These are phyloP conservation scores for Coriolopsis trogii DNA, from an alignment of 1,284 basidiomycete species.

Conservation along the genomic window DNA sequence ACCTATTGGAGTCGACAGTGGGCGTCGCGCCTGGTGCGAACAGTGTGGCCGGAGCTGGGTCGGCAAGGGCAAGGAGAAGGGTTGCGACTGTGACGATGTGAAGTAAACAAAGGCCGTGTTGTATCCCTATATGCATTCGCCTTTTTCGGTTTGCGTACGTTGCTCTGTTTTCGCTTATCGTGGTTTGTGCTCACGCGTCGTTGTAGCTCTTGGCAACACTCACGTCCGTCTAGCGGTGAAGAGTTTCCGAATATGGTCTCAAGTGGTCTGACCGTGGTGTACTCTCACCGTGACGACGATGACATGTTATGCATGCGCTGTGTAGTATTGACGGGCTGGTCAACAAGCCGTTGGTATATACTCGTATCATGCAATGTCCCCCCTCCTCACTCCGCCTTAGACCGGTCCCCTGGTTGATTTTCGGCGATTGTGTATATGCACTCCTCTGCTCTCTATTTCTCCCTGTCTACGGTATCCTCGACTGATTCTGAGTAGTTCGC, in stretches of 20 bases:
- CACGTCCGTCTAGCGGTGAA: constrained; percentile 37
- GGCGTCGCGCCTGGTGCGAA: constrained; percentile 69
- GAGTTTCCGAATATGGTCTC: constrained; percentile 22
- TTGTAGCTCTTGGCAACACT: constrained; percentile 33
- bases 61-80: constrained; percentile 54
- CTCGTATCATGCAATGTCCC: constrained; percentile 15
- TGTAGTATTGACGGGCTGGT: constrained; percentile 10
- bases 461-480: too few species aligned
- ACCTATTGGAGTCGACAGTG: constrained; percentile 63
- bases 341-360: constrained; percentile 8
- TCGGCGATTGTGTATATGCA: background rate
- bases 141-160: constrained; percentile 34
- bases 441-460: background rate
- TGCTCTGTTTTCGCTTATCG: background rate
- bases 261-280: constrained; percentile 21
- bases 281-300: constrained; percentile 34
- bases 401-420: background rate
- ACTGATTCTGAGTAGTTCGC: too few species aligned
- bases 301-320: constrained; percentile 17
- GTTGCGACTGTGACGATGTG: constrained; percentile 68
- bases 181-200: background rate
- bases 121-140: constrained; percentile 7
- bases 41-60: constrained; percentile 72
- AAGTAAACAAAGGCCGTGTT: constrained; percentile 52
- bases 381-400: background rate